Evolutionary conservation across 768 basidiomycete genomes (phyloP).

Genomic region (Hypsizygus marmoreus): DNA sequence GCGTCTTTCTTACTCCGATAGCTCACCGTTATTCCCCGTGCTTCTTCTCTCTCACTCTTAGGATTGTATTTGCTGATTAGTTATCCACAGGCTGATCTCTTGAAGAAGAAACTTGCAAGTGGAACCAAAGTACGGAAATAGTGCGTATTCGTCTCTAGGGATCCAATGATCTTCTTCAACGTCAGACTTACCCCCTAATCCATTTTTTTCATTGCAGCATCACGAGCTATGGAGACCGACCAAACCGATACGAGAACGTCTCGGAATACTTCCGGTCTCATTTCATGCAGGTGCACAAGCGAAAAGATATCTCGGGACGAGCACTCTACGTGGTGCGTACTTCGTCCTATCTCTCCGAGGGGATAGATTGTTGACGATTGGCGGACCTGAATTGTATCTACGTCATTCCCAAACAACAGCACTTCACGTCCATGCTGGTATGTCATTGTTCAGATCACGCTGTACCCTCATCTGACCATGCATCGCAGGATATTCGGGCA

Average conservation of each 20-base stretch:
- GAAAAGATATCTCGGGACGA: conserved; percentile 60
- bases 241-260: conserved; percentile 70
- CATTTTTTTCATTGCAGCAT: conserved; percentile 46
- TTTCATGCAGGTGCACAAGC: conserved; percentile 73
- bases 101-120: conserved; percentile 68
- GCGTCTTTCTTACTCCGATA: conserved; percentile 18
- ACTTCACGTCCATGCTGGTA: conserved; percentile 74
- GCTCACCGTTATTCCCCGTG: neutral
- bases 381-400: neutral
- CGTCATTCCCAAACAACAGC: conserved; percentile 36
- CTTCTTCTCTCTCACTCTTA: neutral
- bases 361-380: conserved; percentile 10
- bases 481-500: conserved; percentile 60
- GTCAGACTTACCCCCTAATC: conserved; percentile 4
- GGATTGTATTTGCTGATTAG: neutral
- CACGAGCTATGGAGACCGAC: conserved; percentile 73
- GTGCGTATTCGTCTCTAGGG: conserved; percentile 50
- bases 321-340: conserved; percentile 64
- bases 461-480: neutral
- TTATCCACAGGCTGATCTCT: conserved; percentile 61
- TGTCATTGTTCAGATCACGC: conserved; percentile 2
- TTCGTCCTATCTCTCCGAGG: neutral
- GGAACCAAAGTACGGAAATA: conserved; percentile 75
- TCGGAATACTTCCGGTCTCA: conserved; percentile 85
- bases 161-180: conserved; percentile 5